A percentile compares a stretch with the other conserved stretches of the same genome.
phyloP scores from a whole-genome alignment of 805 yeast species.

The Monosporozyma unispora region DNA sequence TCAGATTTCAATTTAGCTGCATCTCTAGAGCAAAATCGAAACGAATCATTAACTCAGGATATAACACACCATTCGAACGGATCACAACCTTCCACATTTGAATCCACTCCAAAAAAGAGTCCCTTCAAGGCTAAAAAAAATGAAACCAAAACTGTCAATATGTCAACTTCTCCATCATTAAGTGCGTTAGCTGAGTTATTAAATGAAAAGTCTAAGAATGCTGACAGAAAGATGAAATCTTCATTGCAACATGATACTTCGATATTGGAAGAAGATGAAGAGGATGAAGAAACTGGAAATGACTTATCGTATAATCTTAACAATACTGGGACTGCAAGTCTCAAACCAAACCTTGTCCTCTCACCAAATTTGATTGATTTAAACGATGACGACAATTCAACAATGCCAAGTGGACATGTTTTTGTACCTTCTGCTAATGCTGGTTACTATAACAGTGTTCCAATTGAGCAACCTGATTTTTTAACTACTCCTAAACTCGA shows the following conservation, averaged over 20 bases:
- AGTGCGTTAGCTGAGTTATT: conserved; percentile 36
- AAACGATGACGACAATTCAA: conserved; percentile 5
- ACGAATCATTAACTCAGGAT: background rate
- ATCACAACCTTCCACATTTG: background rate
- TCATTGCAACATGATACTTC: conserved; percentile 12
- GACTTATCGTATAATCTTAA: too few species aligned
- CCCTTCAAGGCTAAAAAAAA: background rate
- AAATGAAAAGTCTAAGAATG: conserved; percentile 30
- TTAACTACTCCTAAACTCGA: conserved; percentile 21
- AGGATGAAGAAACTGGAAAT: too few species aligned
- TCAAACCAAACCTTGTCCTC: background rate
- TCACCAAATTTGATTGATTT: conserved; percentile 34
- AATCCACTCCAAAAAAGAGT: background rate
- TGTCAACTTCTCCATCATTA: conserved; percentile 37
- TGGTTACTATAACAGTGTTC: background rate
- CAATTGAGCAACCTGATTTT: conserved; percentile 24
- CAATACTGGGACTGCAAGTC: too few species aligned
- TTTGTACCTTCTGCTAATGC: background rate
- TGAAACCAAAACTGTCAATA: conserved; percentile 26
- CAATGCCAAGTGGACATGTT: background rate
- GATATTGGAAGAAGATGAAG: conserved; percentile 19
- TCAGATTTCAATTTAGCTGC: conserved; percentile 12
- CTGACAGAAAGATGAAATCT: conserved; percentile 19
- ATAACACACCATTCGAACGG: background rate
- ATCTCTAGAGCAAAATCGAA: background rate